Evolutionary conservation across 306 rosid species (phyloP).

Genomic region (Casuarina glauca): DNA sequence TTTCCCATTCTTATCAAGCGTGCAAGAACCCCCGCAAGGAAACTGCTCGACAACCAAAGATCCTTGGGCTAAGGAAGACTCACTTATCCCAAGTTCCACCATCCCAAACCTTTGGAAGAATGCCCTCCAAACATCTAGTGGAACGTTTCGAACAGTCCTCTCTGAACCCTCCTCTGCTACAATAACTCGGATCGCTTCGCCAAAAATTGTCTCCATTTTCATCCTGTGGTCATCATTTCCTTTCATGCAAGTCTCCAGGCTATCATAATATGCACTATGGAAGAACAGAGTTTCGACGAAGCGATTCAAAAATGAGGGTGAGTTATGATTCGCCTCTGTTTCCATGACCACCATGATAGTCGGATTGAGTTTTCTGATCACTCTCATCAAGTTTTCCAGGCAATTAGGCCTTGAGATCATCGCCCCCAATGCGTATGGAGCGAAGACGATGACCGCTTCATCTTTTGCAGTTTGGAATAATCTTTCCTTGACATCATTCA

Average conservation of each 20-base stretch:
- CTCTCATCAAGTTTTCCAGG: conserved; percentile 71
- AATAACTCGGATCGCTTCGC: conserved; percentile 49
- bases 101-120: conserved; percentile 64
- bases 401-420: conserved; percentile 50
- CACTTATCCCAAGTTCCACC: conserved; percentile 58
- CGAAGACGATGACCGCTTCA: conserved; percentile 58
- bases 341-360: conserved; percentile 59
- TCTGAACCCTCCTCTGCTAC: conserved; percentile 60
- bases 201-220: conserved; percentile 30
- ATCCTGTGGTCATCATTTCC: conserved; percentile 33
- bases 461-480: conserved; percentile 44
- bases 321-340: conserved; percentile 57
- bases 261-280: conserved; percentile 55
- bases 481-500: conserved; percentile 45
- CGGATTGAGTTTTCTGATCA: conserved; percentile 52
- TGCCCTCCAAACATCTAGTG: conserved; percentile 74
- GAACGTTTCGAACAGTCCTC: conserved; percentile 57
- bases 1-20: conserved; percentile 44
- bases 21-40: conserved; percentile 44
- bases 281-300: conserved; percentile 63
- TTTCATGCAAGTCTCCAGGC: conserved; percentile 47
- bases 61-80: conserved; percentile 61
- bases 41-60: conserved; percentile 44
- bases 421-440: conserved; percentile 41
- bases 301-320: conserved; percentile 65